These are phyloP conservation scores for Fraxinus pennsylvanica DNA, from an alignment of 257 asterid species.

Conservation along the genomic window DNA sequence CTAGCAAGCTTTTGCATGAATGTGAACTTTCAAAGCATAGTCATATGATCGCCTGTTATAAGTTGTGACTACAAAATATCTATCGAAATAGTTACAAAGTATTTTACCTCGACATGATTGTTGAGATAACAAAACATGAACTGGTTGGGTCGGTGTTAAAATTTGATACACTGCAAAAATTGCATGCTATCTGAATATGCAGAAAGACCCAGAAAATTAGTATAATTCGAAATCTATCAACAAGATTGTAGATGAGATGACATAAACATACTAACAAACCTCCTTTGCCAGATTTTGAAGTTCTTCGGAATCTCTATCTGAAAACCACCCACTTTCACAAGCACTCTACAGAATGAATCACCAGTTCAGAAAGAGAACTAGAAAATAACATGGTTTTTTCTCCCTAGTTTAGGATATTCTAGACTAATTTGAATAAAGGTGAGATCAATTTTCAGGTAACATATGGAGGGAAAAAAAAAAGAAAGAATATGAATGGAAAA, in stretches of 20 bases:
- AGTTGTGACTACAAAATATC: conserved; percentile 20
- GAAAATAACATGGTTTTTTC: not conserved
- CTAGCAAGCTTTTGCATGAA: conserved; percentile 17
- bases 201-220: conserved; percentile 11
- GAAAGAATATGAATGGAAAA: not conserved
- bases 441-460: not conserved
- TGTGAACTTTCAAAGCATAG: conserved; percentile 12
- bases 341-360: conserved; percentile 61
- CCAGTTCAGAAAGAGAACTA: conserved; percentile 20
- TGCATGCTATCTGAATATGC: conserved; percentile 44
- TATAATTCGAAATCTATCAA: conserved; percentile 12
- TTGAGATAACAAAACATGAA: conserved; percentile 47
- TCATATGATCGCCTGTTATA: conserved; percentile 14
- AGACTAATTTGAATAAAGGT: conserved; percentile 18
- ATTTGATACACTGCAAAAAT: conserved; percentile 51
- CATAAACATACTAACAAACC: conserved; percentile 40
- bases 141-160: conserved; percentile 47
- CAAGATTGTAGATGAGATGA: not conserved
- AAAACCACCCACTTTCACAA: conserved; percentile 72
- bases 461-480: not conserved
- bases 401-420: not conserved
- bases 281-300: conserved; percentile 52
- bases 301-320: conserved; percentile 61
- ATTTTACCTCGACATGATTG: conserved; percentile 68
- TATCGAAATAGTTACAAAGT: conserved; percentile 13